Percentiles rank a stretch among this genome's conserved stretches.
These are phyloP conservation scores for Fusarium nematophilum DNA, from an alignment of 2,329 filamentous ascomycete species.

Conservation along the genomic window DNA sequence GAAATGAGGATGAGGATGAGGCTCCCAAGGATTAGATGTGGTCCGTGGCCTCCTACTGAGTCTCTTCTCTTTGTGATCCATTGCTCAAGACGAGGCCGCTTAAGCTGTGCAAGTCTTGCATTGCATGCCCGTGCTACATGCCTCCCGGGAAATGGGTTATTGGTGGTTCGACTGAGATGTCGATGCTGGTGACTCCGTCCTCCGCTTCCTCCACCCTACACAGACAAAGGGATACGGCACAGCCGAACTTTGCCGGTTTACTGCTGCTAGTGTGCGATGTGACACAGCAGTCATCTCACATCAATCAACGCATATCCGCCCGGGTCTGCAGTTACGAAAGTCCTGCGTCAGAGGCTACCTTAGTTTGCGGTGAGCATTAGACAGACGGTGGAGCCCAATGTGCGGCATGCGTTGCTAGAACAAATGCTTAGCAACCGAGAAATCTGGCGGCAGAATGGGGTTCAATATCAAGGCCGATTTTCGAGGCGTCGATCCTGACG, in stretches of 20 bases:
- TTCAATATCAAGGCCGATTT: constrained; percentile 19
- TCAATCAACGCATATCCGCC: not conserved
- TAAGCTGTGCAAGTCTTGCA: constrained; percentile 3
- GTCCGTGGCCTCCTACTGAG: constrained; percentile 16
- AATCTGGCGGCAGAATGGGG: too few species aligned
- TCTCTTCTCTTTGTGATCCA: constrained; percentile 10
- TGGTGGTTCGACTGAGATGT: constrained; percentile 35
- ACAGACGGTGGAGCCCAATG: constrained; percentile 1
- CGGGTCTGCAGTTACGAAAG: constrained; percentile 12
- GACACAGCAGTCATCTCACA: constrained; percentile 4
- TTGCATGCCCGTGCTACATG: constrained; percentile 10
- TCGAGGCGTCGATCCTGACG: too few species aligned
- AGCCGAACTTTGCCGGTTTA: constrained; percentile 4
- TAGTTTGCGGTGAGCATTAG: constrained; percentile 33
- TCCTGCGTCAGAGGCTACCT: constrained; percentile 12
- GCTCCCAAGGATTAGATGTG: constrained; percentile 8
- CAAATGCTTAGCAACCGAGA: not conserved
- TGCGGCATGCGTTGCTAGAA: not conserved
- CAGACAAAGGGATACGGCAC: not conserved
- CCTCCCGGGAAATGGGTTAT: constrained; percentile 25
- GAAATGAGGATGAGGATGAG: not conserved
- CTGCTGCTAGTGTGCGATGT: constrained; percentile 2
- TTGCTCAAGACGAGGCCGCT: constrained; percentile 6
- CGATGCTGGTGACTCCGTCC: constrained; percentile 3
- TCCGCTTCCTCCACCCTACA: constrained; percentile 1